Evolutionary conservation across 257 asterid species (phyloP).

Genomic region (Solanum bulbocastanum): DNA sequence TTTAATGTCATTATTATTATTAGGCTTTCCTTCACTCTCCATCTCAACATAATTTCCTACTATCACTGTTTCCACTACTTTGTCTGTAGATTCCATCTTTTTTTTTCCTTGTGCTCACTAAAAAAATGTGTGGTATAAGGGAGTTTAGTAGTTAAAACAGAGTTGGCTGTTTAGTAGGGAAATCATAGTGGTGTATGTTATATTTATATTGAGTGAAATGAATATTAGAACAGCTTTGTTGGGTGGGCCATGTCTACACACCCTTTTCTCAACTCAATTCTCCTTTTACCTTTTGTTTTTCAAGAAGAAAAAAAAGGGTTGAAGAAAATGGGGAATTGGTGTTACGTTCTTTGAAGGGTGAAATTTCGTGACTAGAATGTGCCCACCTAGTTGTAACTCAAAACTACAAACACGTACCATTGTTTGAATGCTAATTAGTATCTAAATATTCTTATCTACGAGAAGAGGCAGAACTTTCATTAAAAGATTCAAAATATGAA

Average conservation of each 20-base stretch:
- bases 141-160: neutral
- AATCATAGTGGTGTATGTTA: neutral
- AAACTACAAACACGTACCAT: neutral
- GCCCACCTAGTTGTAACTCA: neutral
- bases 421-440: neutral
- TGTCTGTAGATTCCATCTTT: conserved; percentile 50
- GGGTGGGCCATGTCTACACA: neutral
- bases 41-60: conserved; percentile 70
- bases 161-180: conserved; percentile 2
- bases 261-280: neutral
- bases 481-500: neutral
- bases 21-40: conserved; percentile 54
- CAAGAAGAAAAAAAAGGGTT: neutral
- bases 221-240: neutral
- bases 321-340: neutral
- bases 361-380: neutral
- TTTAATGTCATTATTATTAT: conserved; percentile 19
- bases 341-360: neutral
- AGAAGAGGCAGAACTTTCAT: rapidly evolving
- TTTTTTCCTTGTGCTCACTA: neutral
- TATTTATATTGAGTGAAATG: neutral
- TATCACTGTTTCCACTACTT: conserved; percentile 54
- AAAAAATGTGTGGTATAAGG: neutral
- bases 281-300: neutral
- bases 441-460: too few species aligned